These are phyloP conservation scores for Rhodotorula paludigena DNA, from an alignment of 768 basidiomycete species.

Conservation along the genomic window DNA sequence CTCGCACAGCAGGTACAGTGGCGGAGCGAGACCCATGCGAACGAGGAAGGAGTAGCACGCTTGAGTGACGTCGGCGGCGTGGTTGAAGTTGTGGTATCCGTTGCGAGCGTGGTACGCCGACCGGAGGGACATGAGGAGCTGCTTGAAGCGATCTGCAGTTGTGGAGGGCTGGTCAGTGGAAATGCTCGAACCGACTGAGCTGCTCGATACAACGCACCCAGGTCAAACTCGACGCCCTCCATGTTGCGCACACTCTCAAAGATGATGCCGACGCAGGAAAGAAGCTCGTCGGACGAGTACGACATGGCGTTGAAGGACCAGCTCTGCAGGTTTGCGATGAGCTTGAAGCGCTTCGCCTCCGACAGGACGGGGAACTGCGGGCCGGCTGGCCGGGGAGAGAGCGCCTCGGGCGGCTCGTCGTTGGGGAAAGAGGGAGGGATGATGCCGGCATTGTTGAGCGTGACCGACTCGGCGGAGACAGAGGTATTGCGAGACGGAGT, in stretches of 20 bases:
- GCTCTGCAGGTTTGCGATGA: slow-evolving; percentile 64
- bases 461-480: slow-evolving; percentile 26
- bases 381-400: slow-evolving; percentile 45
- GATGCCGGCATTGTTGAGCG: slow-evolving; percentile 20
- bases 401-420: slow-evolving; percentile 46
- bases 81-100: slow-evolving; percentile 96
- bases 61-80: slow-evolving; percentile 93
- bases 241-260: slow-evolving; percentile 80
- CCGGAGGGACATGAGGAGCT: slow-evolving; percentile 81
- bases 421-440: slow-evolving; percentile 8
- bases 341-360: slow-evolving; percentile 52
- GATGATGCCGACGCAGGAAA: slow-evolving; percentile 72
- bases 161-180: slow-evolving; percentile 14
- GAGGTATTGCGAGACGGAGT: slow-evolving; percentile 27
- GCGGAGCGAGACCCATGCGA: slow-evolving; percentile 73
- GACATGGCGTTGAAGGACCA: slow-evolving; percentile 91
- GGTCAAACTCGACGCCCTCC: slow-evolving; percentile 55
- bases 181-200: too few species aligned
- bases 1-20: slow-evolving; percentile 61
- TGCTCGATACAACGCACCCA: slow-evolving; percentile 43
- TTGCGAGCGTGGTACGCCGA: slow-evolving; percentile 83
- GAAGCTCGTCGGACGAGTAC: slow-evolving; percentile 72
- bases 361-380: slow-evolving; percentile 27
- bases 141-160: slow-evolving; percentile 62
- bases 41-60: slow-evolving; percentile 80